Evolutionary conservation across 2,329 filamentous ascomycete genomes (phyloP), one percentile per base, ranked within the genome.

Genomic region (Fusarium udum): DNA sequence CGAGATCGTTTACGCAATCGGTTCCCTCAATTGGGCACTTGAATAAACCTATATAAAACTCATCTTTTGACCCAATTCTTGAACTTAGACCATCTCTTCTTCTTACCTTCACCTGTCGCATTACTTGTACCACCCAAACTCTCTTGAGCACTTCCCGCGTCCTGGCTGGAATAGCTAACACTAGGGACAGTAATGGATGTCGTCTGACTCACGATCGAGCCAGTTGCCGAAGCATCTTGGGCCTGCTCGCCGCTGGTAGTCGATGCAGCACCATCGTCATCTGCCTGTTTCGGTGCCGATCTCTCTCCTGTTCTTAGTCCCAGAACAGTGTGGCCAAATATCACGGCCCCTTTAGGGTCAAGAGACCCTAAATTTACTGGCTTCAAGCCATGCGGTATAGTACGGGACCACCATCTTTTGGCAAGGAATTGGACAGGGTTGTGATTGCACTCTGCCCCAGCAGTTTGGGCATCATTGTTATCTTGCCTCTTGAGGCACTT

Each of bases 361-460:
- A 71, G 66, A 1, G 42, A 14, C 1, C 31, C 22, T 3, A 67
- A 32, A 0, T 40, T 18, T 0, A 71, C 61, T 22, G 51, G 51
- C 12, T 40, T 58, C 16, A 49, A 24, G 3, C 56, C 61, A 2
- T 61, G 39, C 3, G 56, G 62, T 28, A 55, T 6, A 7, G 45
- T 39, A 22, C 46, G 56, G 2, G 56, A 34, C 70, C 70, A 69
- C 39, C 60, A 72, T 36, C 12, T 72, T 2, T 53, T 72, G 7
- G 52, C 18, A 15, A 72, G 51, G 7, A 72, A 62, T 3, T 72
- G 70, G 4, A 72, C 64, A 4, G 70, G 70, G 18, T 26, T 58
- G 6, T 58, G 42, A 4, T 62, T 61, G 24, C 20, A 51, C 28
- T 32, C 18, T 12, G 2, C 2, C 4, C 7, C 8, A 18, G 15